Evolutionary conservation across 2,329 filamentous ascomycete species (phyloP).

Genomic region (Alternaria infectoria): DNA sequence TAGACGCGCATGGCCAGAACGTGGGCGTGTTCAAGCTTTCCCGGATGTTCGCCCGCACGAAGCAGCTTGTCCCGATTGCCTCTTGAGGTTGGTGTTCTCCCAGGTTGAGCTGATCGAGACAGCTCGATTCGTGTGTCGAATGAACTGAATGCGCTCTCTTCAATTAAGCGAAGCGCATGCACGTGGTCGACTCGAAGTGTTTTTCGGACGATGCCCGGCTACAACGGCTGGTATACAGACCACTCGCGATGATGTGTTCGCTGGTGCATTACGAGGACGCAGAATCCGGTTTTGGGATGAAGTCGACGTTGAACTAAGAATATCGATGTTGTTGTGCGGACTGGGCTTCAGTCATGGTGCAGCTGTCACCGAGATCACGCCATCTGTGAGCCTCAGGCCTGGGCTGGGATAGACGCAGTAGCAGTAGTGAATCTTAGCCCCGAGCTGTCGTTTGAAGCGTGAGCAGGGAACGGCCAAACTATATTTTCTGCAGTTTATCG

Average conservation of each 20-base stretch:
- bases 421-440: not conserved
- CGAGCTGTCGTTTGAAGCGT: not conserved
- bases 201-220: not conserved
- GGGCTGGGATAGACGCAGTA: not conserved
- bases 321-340: not conserved
- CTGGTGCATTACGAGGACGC: not conserved
- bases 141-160: not conserved
- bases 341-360: slow-evolving; percentile 1
- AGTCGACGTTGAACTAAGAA: not conserved
- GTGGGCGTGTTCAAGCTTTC: not conserved
- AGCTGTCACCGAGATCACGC: not conserved
- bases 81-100: not conserved
- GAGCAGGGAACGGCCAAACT: not conserved
- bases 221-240: not conserved
- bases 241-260: not conserved
- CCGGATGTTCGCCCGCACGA: not conserved
- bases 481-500: not conserved
- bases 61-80: not conserved
- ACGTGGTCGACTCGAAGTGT: not conserved
- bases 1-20: not conserved
- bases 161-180: not conserved
- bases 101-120: not conserved
- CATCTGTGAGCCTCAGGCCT: not conserved
- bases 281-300: not conserved
- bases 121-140: not conserved